Evolutionary conservation across 306 rosid species (phyloP).

Genomic region (Prunus dulcis): DNA sequence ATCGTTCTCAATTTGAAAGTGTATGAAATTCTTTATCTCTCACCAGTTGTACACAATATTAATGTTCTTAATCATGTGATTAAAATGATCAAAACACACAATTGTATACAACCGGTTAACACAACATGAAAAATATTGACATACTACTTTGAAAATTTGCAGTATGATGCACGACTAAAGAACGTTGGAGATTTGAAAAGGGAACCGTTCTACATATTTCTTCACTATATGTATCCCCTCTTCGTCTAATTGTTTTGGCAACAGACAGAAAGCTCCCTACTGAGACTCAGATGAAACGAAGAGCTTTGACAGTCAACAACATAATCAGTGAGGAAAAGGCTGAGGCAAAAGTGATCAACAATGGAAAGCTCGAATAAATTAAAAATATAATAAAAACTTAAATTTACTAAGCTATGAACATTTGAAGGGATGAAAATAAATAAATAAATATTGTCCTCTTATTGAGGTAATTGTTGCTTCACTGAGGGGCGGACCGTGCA

Average conservation of each 20-base stretch:
- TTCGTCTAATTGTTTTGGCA: constrained; percentile 72
- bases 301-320: constrained; percentile 7
- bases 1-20: constrained; percentile 42
- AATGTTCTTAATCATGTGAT: too few species aligned
- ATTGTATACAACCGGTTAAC: not conserved
- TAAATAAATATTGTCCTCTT: too few species aligned
- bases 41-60: too few species aligned
- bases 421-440: too few species aligned
- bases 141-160: constrained; percentile 5
- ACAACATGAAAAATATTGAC: not conserved
- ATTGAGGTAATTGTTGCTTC: too few species aligned
- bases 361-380: not conserved
- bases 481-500: too few species aligned
- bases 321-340: not conserved
- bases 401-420: not conserved
- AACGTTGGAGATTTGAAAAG: constrained; percentile 72
- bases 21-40: constrained; percentile 19
- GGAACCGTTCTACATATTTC: constrained; percentile 58
- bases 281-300: constrained; percentile 51
- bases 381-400: not conserved
- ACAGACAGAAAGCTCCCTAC: constrained; percentile 66
- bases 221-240: constrained; percentile 47
- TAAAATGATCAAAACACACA: not conserved
- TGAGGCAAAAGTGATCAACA: not conserved
- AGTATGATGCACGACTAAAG: constrained; percentile 58